These are phyloP conservation scores for Cladorrhinum sp. DNA, from an alignment of 2,329 filamentous ascomycete genomes.

Conservation along the genomic window DNA sequence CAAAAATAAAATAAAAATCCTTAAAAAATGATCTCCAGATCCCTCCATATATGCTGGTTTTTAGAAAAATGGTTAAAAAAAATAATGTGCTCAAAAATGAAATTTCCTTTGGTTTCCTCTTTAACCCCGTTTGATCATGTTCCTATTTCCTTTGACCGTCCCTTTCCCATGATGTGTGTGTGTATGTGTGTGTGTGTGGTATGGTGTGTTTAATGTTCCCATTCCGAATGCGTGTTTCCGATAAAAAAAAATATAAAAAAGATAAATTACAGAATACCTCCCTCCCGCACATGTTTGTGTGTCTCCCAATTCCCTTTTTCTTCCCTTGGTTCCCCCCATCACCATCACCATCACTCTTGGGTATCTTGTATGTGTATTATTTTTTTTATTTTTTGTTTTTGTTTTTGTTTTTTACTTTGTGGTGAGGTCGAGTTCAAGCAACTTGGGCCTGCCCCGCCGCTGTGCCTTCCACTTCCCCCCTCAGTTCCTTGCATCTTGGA, in stretches of 20 bases:
- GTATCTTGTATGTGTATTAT: not conserved
- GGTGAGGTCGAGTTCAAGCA: not conserved
- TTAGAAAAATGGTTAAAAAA: not conserved
- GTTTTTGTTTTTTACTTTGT: not conserved
- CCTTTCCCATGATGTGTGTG: not conserved
- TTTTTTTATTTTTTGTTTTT: not conserved
- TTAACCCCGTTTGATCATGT: not conserved
- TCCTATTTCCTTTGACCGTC: not conserved
- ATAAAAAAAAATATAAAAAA: not conserved
- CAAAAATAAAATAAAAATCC: not conserved
- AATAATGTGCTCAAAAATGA: not conserved
- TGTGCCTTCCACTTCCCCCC: constrained; percentile 18
- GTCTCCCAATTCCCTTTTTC: too few species aligned
- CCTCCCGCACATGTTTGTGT: not conserved
- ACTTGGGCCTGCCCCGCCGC: not conserved
- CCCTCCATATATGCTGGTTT: not conserved
- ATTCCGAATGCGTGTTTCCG: not conserved
- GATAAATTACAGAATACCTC: not conserved
- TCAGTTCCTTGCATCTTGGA: constrained; percentile 25
- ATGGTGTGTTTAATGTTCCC: not conserved
- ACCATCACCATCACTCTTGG: not conserved
- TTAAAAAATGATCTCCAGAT: not conserved
- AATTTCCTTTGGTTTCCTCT: not conserved
- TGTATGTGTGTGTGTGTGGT: not conserved
- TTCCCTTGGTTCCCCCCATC: too few species aligned